Evolutionary conservation across 257 asterid genomes (phyloP).

Genomic region (Jacaranda mimosifolia): DNA sequence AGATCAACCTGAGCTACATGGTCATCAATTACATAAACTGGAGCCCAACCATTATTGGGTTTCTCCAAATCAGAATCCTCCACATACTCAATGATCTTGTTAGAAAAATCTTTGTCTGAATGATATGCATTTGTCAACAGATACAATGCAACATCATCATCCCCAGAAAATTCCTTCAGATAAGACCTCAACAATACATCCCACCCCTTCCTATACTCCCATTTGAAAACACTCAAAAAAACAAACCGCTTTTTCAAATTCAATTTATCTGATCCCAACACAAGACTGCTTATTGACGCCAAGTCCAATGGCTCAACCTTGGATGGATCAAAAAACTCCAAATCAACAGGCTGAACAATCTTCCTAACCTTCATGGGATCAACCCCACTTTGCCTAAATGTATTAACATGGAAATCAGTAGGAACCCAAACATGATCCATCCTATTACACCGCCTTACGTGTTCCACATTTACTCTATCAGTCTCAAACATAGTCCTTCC

Average conservation of each 20-base stretch:
- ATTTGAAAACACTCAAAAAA: constrained; percentile 85
- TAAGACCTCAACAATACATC: constrained; percentile 77
- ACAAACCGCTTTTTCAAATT: constrained; percentile 43
- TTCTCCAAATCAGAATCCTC: constrained; percentile 54
- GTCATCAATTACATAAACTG: constrained; percentile 62
- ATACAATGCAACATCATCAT: constrained; percentile 63
- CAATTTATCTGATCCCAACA: constrained; percentile 49
- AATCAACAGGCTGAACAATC: constrained; percentile 84
- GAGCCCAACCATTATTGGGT: constrained; percentile 68
- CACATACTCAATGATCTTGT: constrained; percentile 68
- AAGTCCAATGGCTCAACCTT: constrained; percentile 65
- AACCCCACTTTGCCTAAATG: constrained; percentile 74
- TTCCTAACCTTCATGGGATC: constrained; percentile 71
- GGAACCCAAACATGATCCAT: constrained; percentile 96
- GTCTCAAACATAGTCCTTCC: constrained; percentile 98
- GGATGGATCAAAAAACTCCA: constrained; percentile 65
- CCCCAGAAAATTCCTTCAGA: constrained; percentile 64
- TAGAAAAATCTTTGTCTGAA: constrained; percentile 63
- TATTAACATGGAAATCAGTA: constrained; percentile 76
- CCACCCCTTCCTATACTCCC: constrained; percentile 96
- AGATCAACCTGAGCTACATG: constrained; percentile 81
- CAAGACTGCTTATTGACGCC: constrained; percentile 46
- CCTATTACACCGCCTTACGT: constrained; percentile 67
- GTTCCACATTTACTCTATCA: constrained; percentile 70
- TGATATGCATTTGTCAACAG: constrained; percentile 79